A percentile compares a stretch with the other conserved stretches of the same genome.
These are phyloP conservation scores for Candolleomyces aberdarensis DNA, from an alignment of 768 basidiomycete genomes.

Conservation along the genomic window DNA sequence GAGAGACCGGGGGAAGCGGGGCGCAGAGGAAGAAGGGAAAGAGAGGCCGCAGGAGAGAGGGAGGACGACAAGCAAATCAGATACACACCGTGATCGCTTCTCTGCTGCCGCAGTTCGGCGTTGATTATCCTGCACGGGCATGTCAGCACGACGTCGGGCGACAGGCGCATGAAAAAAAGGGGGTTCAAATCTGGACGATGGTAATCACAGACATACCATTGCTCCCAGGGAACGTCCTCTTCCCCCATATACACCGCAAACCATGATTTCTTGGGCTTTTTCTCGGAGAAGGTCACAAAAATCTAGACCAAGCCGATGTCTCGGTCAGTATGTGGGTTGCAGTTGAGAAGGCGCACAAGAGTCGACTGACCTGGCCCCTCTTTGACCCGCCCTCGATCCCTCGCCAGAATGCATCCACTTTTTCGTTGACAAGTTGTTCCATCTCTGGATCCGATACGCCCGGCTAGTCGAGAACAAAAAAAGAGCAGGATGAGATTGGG, in stretches of 20 bases:
- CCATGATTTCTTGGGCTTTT: slow-evolving; percentile 75
- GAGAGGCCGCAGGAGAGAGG: too few relatives aligned
- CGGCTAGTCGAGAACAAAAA: slow-evolving; percentile 42
- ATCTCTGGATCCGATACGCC: slow-evolving; percentile 74
- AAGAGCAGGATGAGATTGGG: neutral
- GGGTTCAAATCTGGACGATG: neutral
- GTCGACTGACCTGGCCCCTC: slow-evolving; percentile 58
- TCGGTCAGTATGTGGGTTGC: neutral
- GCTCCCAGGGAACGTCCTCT: slow-evolving; percentile 86
- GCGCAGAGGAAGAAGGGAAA: neutral
- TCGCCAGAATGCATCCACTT: slow-evolving; percentile 78
- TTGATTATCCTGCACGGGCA: slow-evolving; percentile 61
- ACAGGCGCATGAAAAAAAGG: too few relatives aligned
- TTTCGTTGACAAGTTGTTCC: slow-evolving; percentile 68
- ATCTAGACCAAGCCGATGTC: slow-evolving; percentile 41
- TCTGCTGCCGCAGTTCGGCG: slow-evolving; percentile 73
- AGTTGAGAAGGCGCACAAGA: too few relatives aligned
- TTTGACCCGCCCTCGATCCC: slow-evolving; percentile 65
- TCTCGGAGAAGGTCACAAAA: slow-evolving; percentile 72
- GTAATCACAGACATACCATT: slow-evolving; percentile 50
- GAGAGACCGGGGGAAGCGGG: neutral
- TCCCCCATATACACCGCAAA: slow-evolving; percentile 68
- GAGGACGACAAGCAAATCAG: neutral
- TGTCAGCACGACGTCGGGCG: neutral
- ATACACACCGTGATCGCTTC: slow-evolving; percentile 52